phyloP scores from a whole-genome alignment of 768 basidiomycete species.

The Baorangia bicolor region DNA sequence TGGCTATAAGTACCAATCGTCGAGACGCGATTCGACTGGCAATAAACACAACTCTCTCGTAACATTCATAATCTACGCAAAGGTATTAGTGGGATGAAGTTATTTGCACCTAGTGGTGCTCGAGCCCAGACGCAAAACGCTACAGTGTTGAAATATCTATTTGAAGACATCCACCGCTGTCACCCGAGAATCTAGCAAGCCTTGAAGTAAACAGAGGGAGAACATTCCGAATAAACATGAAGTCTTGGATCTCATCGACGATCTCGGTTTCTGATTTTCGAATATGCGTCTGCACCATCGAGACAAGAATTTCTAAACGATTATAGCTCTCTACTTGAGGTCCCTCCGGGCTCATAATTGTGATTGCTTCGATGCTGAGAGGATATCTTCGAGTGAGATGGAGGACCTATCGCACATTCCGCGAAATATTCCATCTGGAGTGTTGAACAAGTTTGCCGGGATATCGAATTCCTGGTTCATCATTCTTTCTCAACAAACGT shows the following conservation, averaged over 20 bases:
- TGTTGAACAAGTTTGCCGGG: conserved; percentile 61
- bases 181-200: too few species aligned
- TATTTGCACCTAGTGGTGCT: neutral
- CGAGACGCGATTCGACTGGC: neutral
- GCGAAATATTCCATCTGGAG: conserved; percentile 66
- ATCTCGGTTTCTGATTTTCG: neutral
- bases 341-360: neutral
- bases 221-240: too few species aligned
- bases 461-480: conserved; percentile 72
- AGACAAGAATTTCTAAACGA: neutral
- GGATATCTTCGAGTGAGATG: conserved; percentile 71
- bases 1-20: neutral
- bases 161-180: too few species aligned
- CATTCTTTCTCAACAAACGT: neutral
- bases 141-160: neutral
- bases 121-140: too few species aligned
- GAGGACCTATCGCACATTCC: conserved; percentile 86
- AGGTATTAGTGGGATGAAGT: neutral
- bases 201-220: too few species aligned
- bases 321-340: neutral
- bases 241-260: neutral
- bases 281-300: neutral
- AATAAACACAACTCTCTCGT: neutral
- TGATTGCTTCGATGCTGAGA: conserved; percentile 30
- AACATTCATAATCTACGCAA: neutral